Evolutionary conservation across 2,329 filamentous ascomycete species (phyloP).

Genomic region (Pseudogymnoascus sp.): DNA sequence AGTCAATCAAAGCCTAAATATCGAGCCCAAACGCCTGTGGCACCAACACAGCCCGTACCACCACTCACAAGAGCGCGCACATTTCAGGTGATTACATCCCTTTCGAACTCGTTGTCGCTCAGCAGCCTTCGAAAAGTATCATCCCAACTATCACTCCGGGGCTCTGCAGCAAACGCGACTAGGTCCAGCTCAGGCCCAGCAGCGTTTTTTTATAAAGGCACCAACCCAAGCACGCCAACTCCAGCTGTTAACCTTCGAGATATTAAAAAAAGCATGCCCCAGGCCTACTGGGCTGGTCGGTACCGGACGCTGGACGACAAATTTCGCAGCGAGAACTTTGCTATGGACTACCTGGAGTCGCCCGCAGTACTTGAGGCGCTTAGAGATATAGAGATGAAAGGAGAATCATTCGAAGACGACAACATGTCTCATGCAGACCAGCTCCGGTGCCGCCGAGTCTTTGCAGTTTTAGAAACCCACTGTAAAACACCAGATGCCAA

Average conservation of each 20-base stretch:
- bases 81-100: neutral
- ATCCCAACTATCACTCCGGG: slow-evolving; percentile 8
- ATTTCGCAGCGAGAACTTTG: slow-evolving; percentile 38
- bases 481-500: slow-evolving; percentile 43
- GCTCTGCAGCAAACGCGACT: neutral
- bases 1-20: neutral
- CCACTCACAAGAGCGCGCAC: neutral
- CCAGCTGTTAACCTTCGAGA: slow-evolving; percentile 20
- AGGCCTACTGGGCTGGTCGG: slow-evolving; percentile 55
- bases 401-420: neutral
- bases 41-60: neutral
- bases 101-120: neutral
- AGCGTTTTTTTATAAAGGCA: neutral
- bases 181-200: slow-evolving; percentile 13
- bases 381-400: neutral
- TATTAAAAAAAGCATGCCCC: slow-evolving; percentile 38
- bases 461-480: slow-evolving; percentile 38
- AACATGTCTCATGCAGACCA: slow-evolving; percentile 33
- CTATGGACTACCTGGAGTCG: neutral
- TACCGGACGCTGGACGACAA: slow-evolving; percentile 50
- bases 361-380: slow-evolving; percentile 11
- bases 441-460: slow-evolving; percentile 37
- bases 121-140: slow-evolving; percentile 15
- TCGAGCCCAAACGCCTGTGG: neutral
- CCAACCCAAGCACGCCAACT: slow-evolving; percentile 14